Evolutionary conservation across 2,329 filamentous ascomycete species (phyloP), one percentile per base, ranked within the genome.

Genomic region (Dothideomycetidae sp.): DNA sequence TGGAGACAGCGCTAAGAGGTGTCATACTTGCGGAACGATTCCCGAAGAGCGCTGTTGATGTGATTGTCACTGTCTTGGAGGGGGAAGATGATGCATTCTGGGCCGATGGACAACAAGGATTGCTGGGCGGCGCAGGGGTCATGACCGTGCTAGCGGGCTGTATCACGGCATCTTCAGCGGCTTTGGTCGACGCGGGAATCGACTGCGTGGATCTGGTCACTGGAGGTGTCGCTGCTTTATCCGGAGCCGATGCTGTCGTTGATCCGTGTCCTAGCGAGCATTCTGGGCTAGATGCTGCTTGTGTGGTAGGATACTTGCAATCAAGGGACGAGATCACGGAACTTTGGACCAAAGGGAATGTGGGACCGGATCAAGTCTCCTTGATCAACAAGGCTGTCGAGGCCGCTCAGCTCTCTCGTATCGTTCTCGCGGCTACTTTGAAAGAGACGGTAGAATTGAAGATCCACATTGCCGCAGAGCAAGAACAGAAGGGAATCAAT

Each of bases 21-120:
- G 81, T 84, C 5, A 76, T 96, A 35, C 88, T 96, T 52, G 85
- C 84, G 10, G 86, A 94, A 55, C 70, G 88, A 41, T 98, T 88
- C 83, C 90, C 90, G n/a, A 98, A 98, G 66, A 93, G 84, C 56
- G 86, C 84, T 31, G 78, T 93, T n/a, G 90, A 98, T 55, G 78
- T 98, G 29, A 78, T 93, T 12, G 75, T 98, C 33, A 94, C 85
- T 0, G 76, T 98, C 33, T 67, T 98, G 12, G 90, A 98, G 61
- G 88, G 84, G 3, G 90, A 96, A 53, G 83, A 94, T 54, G 80
- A 88, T 50, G 64, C 66, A 23, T 75, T 71, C 67, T 74, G 71
- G 68, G 73, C 69, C 3, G 69, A 74, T 53, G 60, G 61, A 13
- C 47, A 47, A 9, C 43, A 41, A 12, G 46, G 44, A 10, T 64